Conservation (phyloP, 192 early-diverging fungal species). For the Dispira simplex region DNA sequence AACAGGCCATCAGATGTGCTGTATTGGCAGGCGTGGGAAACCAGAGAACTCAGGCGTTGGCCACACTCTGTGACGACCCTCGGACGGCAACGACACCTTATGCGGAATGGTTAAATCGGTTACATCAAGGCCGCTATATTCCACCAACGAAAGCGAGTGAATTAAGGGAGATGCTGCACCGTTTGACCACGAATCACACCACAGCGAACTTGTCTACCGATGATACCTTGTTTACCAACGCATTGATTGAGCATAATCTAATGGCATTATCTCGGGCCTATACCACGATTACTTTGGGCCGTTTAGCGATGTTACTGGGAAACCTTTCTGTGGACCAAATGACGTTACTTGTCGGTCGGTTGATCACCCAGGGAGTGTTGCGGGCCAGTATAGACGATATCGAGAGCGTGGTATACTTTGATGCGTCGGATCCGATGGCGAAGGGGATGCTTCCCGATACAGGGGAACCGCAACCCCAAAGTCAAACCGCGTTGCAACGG, state of each 20-base stretch:
- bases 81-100: conserved; percentile 59
- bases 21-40: conserved; percentile 42
- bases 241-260: conserved; percentile 6
- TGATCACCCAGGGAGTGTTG: conserved; percentile 7
- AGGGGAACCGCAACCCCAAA: too few species aligned
- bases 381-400: not conserved
- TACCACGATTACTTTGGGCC: not conserved
- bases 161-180: not conserved
- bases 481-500: too few species aligned
- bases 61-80: conserved; percentile 85
- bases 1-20: conserved; percentile 23
- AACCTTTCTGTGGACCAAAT: not conserved
- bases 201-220: not conserved
- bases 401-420: not conserved
- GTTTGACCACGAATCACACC: not conserved
- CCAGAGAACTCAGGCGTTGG: conserved; percentile 68
- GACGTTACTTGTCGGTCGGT: not conserved
- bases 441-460: too few species aligned
- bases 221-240: not conserved
- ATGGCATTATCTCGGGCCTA: not conserved
- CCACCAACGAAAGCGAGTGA: not conserved
- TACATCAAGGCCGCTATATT: not conserved
- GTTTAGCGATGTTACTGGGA: not conserved
- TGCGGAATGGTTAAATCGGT: not conserved
- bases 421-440: too few species aligned